Percentiles rank a stretch among this genome's conserved stretches.
phyloP scores from a whole-genome alignment of 768 basidiomycete genomes.

The Tricholoma sp. region DNA sequence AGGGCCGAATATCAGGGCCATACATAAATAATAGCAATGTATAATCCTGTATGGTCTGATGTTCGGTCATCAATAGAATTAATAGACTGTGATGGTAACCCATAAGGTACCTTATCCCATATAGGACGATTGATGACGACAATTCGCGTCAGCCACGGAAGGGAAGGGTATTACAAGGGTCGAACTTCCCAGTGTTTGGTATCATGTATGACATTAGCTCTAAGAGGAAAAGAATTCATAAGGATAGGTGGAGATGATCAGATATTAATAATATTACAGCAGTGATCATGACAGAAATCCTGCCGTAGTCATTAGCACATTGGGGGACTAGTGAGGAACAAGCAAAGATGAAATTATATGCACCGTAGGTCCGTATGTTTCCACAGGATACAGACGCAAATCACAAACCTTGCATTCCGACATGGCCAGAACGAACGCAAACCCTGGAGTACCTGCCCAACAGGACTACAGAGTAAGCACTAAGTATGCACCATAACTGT shows the following conservation, averaged over 20 bases:
- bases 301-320: neutral
- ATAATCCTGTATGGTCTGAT: neutral
- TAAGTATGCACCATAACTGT: neutral
- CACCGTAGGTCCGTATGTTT: too few species aligned
- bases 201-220: too few species aligned
- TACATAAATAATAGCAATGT: neutral
- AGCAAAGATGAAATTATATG: neutral
- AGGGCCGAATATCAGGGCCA: neutral
- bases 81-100: conserved; percentile 1
- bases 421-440: neutral
- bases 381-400: neutral
- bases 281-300: neutral
- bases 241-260: neutral
- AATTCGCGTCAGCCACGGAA: neutral
- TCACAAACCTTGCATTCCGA: neutral
- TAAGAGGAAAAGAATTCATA: too few species aligned
- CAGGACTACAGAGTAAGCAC: neutral
- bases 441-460: neutral
- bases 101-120: neutral
- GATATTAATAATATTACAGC: neutral
- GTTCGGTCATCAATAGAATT: neutral
- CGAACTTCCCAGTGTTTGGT: too few species aligned
- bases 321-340: neutral
- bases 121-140: neutral
- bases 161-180: too few species aligned